Evolutionary conservation across 768 basidiomycete species (phyloP), one percentile per base, ranked within the genome.

Genomic region (Boletus reticuloceps): DNA sequence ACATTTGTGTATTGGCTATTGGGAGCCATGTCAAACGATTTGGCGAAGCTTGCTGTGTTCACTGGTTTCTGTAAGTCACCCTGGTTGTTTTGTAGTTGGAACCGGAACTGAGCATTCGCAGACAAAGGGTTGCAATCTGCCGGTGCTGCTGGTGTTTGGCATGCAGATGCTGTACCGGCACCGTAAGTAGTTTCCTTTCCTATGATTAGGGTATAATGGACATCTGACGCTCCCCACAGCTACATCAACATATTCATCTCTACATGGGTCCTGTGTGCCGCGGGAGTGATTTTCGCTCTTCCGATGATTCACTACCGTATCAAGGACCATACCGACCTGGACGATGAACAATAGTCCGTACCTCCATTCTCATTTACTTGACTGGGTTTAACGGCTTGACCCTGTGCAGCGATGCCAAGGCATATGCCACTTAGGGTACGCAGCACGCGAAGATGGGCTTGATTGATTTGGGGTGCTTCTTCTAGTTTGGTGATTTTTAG

Each of bases 1-100:
- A 91, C 88, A 2, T 83, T 83, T 0, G 83, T 85, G 6, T 90
- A 91, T 68, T 90, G 88, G 88, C 75, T 89, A 61, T 86, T 90
- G 81, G 90, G 90, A 39, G 86, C 88, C 13, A 89, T 94, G 85
- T 89, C 88, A 20, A 91, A 92, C 60, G 84, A 91, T 68, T 83
- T 88, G 9, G 81, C 79, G 2, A 90, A 89, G 66, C 81, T 93
- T 20, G 90, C 90, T 0, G 80, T 90, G 65, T 86, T 93, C 63
- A 76, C 85, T 16, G 91, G 91, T 40, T 89, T 93, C 64, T 92
- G 89, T 91, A 66, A 62, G 87, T 79, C 10, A 58, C 34, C 22
- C 38, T 41, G 29, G n/a, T 16, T 34, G 32, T 27, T 16, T 11
- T 13, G 20, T 10, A 20, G 17, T 40, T 25, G n/a, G 27, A 37